Base-by-base conservation (phyloP, 2,329 filamentous ascomycete genomes). In the Xylaria arbuscula region DNA sequence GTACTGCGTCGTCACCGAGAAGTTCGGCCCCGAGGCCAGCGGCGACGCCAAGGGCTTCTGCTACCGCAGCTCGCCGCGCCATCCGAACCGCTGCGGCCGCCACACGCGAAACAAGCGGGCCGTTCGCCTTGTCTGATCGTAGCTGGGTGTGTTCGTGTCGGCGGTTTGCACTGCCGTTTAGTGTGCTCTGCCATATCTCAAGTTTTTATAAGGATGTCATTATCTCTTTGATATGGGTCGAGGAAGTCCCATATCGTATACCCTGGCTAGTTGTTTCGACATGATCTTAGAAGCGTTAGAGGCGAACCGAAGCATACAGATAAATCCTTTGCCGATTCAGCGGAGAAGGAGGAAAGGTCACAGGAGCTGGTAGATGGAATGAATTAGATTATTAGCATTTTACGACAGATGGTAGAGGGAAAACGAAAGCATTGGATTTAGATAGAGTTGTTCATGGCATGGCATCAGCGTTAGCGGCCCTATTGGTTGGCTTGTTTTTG, bases 1-100 rank as follows among this genome's bases (percentile, higher is more conserved):
- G 77, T 90, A 90, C 79, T 90, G 88, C 80, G 83, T 82, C 66
- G 86, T 90, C 72, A 86, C 84, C 75, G 82, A 87, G 74, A 85
- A 85, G 75, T 90, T 85, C 72, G 88, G 88, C 45, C 78, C 80
- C 19, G 79, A 78, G 10, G 86, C 88, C 0, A 78, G 76, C 3
- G 79, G 81, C 38, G 82, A 81, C 2, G 83, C 85, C 7, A 84
- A 82, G 75, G 76, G 81, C 28, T 85, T 84, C 64, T 90, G 88
- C 79, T 88, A 85, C 76, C 85, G 87, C 77, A 87, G 85, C 75
- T 89, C 86, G 58, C 88, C 88, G 17, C 86, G 85, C 73, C 86
- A 90, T 72, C 84, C 85, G 32, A 81, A 83, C 66, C 83, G 86
- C 32, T 90, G 88, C 73, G 88, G 88, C 9, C 82, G 88, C 24